A percentile compares a stretch with the other conserved stretches of the same genome.
Evolutionary conservation across 2,329 filamentous ascomycete genomes (phyloP).

Genomic region (Colletotrichum filicis): DNA sequence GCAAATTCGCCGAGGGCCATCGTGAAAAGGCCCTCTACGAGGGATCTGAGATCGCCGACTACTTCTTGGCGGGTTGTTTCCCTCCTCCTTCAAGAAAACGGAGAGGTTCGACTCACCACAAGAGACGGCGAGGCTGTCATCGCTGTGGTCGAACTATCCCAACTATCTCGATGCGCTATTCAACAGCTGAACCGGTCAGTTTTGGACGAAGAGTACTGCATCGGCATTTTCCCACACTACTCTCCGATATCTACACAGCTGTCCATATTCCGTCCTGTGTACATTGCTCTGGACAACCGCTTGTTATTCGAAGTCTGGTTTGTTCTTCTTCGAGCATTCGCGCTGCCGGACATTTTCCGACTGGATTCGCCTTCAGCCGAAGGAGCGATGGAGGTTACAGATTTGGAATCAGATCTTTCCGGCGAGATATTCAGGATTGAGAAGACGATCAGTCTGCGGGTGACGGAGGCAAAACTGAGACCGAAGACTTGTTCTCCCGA

Average conservation of each 20-base stretch:
- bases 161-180: conserved; percentile 88
- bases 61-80: conserved; percentile 87
- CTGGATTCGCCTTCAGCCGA: conserved; percentile 59
- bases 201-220: conserved; percentile 90
- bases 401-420: conserved; percentile 51
- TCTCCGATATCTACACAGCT: conserved; percentile 78
- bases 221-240: conserved; percentile 96
- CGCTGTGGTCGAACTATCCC: conserved; percentile 86
- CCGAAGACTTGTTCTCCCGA: conserved; percentile 40
- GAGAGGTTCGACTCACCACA: conserved; percentile 89
- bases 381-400: conserved; percentile 49
- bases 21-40: conserved; percentile 66
- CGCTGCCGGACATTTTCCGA: conserved; percentile 90
- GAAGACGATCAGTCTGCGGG: conserved; percentile 67
- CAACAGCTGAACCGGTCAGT: conserved; percentile 92
- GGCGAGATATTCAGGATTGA: conserved; percentile 70
- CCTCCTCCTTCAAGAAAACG: conserved; percentile 94
- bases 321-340: conserved; percentile 89
- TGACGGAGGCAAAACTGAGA: conserved; percentile 73
- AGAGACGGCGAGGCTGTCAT: conserved; percentile 86
- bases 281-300: conserved; percentile 85
- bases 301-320: conserved; percentile 98
- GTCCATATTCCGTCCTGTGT: conserved; percentile 86
- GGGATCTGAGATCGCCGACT: conserved; percentile 63
- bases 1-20: conserved; percentile 66